These are phyloP conservation scores for Saccharomycopsis sp. DNA, from an alignment of 805 yeast genomes.

Conservation along the genomic window DNA sequence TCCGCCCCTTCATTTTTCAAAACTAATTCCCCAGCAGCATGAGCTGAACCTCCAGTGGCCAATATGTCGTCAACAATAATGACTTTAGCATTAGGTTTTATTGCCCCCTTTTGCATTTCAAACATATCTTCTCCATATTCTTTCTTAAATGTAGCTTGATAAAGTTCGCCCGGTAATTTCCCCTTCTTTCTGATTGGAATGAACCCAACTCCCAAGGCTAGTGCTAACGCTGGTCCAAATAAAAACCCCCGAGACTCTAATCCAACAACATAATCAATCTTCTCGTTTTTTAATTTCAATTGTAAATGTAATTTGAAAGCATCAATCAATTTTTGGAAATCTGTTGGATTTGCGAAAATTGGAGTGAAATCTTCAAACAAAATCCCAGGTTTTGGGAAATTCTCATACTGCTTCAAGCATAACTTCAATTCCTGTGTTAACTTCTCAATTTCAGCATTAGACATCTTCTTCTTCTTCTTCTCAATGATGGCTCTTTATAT, in stretches of 20 bases:
- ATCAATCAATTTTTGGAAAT: slow-evolving; percentile 72
- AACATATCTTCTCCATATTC: slow-evolving; percentile 91
- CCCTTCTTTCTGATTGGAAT: slow-evolving; percentile 95
- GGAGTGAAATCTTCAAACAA: slow-evolving; percentile 96
- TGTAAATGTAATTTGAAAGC: slow-evolving; percentile 76
- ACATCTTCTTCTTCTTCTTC: neutral
- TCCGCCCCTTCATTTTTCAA: slow-evolving; percentile 52
- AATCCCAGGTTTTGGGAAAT: slow-evolving; percentile 90
- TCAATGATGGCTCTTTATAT: too few species aligned
- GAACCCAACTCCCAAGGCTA: slow-evolving; percentile 82
- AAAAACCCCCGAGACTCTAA: slow-evolving; percentile 95
- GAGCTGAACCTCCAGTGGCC: slow-evolving; percentile 97
- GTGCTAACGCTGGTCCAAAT: slow-evolving; percentile 92
- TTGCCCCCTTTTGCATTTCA: slow-evolving; percentile 79
- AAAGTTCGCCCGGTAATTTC: slow-evolving; percentile 83
- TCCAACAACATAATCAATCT: slow-evolving; percentile 87
- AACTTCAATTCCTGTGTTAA: slow-evolving; percentile 37
- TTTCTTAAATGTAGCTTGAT: slow-evolving; percentile 67
- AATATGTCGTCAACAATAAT: slow-evolving; percentile 91
- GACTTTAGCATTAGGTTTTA: slow-evolving; percentile 74
- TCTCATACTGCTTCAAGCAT: slow-evolving; percentile 72
- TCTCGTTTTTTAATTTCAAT: slow-evolving; percentile 39
- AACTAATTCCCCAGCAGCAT: slow-evolving; percentile 86
- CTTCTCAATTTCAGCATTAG: slow-evolving; percentile 1
- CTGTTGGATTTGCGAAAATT: slow-evolving; percentile 72